Conservation (phyloP, 2,329 filamentous ascomycete genomes). For the Graphilbum fragrans region DNA sequence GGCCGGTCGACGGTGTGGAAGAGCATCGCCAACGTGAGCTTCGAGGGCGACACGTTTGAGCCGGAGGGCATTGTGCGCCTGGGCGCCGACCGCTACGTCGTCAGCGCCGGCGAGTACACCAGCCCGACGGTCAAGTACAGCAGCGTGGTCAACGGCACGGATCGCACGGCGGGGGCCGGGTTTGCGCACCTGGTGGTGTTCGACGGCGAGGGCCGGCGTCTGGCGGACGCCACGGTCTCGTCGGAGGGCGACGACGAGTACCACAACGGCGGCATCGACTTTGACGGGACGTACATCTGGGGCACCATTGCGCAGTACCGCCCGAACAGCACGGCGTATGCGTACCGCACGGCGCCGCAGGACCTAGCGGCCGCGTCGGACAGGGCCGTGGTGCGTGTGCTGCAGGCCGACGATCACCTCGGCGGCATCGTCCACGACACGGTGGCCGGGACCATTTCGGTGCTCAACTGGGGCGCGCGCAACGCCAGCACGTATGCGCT, state of each 20-base stretch:
- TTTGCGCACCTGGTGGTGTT: slow-evolving; percentile 33
- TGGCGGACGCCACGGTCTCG: slow-evolving; percentile 32
- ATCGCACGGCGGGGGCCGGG: slow-evolving; percentile 19
- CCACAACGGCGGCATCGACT: slow-evolving; percentile 36
- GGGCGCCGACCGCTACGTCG: slow-evolving; percentile 27
- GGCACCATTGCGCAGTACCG: slow-evolving; percentile 32
- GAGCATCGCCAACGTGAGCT: slow-evolving; percentile 25
- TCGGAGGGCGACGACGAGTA: slow-evolving; percentile 23
- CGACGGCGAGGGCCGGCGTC: slow-evolving; percentile 24
- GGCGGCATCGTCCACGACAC: slow-evolving; percentile 32
- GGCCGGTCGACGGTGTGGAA: slow-evolving; percentile 28
- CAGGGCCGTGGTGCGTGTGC: slow-evolving; percentile 12
- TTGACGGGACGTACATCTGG: slow-evolving; percentile 34
- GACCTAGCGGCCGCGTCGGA: slow-evolving; percentile 18
- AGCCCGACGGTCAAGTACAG: slow-evolving; percentile 23
- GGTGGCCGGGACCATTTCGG: slow-evolving; percentile 20
- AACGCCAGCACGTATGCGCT: slow-evolving; percentile 19
- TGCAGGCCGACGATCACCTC: slow-evolving; percentile 28
- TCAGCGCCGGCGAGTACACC: slow-evolving; percentile 31
- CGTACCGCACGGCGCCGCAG: slow-evolving; percentile 24
- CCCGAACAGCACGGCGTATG: slow-evolving; percentile 30
- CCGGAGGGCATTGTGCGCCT: slow-evolving; percentile 35
- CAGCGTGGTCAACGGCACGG: slow-evolving; percentile 36
- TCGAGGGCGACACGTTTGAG: slow-evolving; percentile 33
- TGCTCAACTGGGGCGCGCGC: slow-evolving; percentile 33